Conservation (phyloP, 2,329 filamentous ascomycete species). For the Zasmidium angulare region DNA sequence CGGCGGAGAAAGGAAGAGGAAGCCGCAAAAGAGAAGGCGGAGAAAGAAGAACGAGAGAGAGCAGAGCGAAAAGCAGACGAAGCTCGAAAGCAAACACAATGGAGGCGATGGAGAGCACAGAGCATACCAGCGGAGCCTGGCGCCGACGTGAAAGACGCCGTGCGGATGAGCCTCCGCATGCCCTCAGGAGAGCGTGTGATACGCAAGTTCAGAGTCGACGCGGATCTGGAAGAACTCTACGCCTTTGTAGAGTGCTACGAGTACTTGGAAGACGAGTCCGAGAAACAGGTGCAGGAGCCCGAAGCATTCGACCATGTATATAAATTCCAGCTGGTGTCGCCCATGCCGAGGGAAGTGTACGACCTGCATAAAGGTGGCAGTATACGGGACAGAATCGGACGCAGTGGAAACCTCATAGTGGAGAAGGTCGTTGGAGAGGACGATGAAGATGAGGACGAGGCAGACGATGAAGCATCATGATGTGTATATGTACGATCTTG, state of each 20-base stretch:
- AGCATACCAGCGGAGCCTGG: conserved; percentile 68
- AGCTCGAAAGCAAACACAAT: conserved; percentile 61
- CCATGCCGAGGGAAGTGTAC: conserved; percentile 81
- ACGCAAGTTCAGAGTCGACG: conserved; percentile 68
- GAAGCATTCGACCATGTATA: conserved; percentile 76
- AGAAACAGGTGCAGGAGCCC: conserved; percentile 53
- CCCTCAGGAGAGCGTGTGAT: conserved; percentile 72
- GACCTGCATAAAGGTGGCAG: conserved; percentile 65
- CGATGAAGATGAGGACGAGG: conserved; percentile 50
- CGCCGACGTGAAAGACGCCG: conserved; percentile 63
- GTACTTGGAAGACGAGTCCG: conserved; percentile 48
- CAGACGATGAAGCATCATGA: conserved; percentile 13
- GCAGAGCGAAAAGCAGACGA: conserved; percentile 61
- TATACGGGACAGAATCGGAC: conserved; percentile 71
- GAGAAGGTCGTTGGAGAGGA: conserved; percentile 64
- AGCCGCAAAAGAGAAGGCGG: conserved; percentile 59
- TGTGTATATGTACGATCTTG: neutral
- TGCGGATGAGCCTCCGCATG: conserved; percentile 67
- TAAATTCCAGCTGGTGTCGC: conserved; percentile 78
- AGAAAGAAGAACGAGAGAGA: conserved; percentile 65
- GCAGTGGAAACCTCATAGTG: conserved; percentile 85
- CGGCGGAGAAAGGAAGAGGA: conserved; percentile 75
- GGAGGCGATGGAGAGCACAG: conserved; percentile 76
- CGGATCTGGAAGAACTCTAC: conserved; percentile 83
- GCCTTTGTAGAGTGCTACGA: conserved; percentile 94